Conservation (phyloP, 768 basidiomycete genomes). For the Leccinum broughii region DNA sequence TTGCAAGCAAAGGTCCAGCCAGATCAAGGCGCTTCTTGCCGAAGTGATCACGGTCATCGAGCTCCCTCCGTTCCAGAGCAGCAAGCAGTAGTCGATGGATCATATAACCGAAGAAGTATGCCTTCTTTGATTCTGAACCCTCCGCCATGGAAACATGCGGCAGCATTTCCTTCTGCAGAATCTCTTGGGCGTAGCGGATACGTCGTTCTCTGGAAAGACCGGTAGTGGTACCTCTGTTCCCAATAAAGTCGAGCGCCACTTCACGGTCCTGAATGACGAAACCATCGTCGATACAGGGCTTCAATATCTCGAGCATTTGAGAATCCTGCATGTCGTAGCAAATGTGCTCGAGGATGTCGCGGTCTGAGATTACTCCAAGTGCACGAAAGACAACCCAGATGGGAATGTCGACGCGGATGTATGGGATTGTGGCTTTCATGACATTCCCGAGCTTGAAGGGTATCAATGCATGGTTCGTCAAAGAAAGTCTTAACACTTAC, state of each 20-base stretch:
- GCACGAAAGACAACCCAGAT: conserved; percentile 99
- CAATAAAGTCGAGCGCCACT: conserved; percentile 96
- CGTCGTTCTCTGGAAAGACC: conserved; percentile 90
- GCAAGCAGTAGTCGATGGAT: conserved; percentile 94
- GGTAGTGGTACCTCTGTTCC: conserved; percentile 94
- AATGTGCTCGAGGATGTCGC: conserved; percentile 97
- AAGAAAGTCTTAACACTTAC: conserved; percentile 44
- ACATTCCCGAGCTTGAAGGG: conserved; percentile 73
- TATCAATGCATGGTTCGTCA: conserved; percentile 1
- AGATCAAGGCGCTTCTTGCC: conserved; percentile 97
- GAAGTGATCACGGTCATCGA: conserved; percentile 99
- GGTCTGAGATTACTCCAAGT: conserved; percentile 95
- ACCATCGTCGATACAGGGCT: conserved; percentile 97
- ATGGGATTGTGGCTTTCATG: conserved; percentile 96
- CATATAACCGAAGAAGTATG: conserved; percentile 99
- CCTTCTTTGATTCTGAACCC: conserved; percentile 96
- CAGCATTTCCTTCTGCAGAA: conserved; percentile 97
- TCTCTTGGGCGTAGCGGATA: conserved; percentile 95
- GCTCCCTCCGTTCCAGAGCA: conserved; percentile 88
- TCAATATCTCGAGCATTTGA: conserved; percentile 96
- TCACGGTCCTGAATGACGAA: conserved; percentile 98
- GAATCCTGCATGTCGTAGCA: conserved; percentile 97
- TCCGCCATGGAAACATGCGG: conserved; percentile 97
- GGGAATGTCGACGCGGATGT: conserved; percentile 97
- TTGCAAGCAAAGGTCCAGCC: conserved; percentile 94